Evolutionary conservation across 371 early-diverging fungal genomes (phyloP), one percentile per base, ranked within the genome.

Genomic region (Racocetra persica): DNA sequence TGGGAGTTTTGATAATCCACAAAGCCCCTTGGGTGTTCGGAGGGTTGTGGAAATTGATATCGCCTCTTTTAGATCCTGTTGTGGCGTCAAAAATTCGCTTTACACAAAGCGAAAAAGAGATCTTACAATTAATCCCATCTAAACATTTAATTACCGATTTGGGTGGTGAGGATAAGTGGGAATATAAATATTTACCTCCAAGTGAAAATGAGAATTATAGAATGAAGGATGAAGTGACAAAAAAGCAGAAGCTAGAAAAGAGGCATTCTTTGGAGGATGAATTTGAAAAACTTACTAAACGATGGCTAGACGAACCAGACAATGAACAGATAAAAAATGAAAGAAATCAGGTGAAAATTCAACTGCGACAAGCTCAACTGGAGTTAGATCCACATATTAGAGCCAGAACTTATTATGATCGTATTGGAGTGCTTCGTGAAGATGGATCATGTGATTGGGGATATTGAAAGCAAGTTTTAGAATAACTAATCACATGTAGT

Each of bases 31-130:
- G 95, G 91, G 89, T 95, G 73, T 97, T 96, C 86, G 90, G 92
- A 79, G 94, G 95, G 83, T 91, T 94, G 20, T 96, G 93, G 93
- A 92, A 88, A 80, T 84, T 95, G 82, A 92, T 95, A 73, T 88
- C 91, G n/a, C 93, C 95, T 24, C 85, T 95, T 83, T 87, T 98
- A 36, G 98, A 98, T 87, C 98, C 98, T 38, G 95, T 95, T 13
- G 96, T 98, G 4, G 94, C 92, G 1, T 84, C 90, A 84, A 98
- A 98, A 87, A 92, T 98, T 84, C 87, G 87, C 32, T 97, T 98
- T 83, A 91, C 93, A 32, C 79, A 86, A 52, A 85, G 88, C 20
- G 93, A 93, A 32, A 57, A 82, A 41, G 88, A 88, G 36, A 82
- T 97, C 51, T 80, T 84, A 16, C 86, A 93, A 16, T 90, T 87